A percentile compares a stretch with the other conserved stretches of the same genome.
phyloP scores from a whole-genome alignment of 192 early-diverging fungal genomes.

The Coemansia sp. region DNA sequence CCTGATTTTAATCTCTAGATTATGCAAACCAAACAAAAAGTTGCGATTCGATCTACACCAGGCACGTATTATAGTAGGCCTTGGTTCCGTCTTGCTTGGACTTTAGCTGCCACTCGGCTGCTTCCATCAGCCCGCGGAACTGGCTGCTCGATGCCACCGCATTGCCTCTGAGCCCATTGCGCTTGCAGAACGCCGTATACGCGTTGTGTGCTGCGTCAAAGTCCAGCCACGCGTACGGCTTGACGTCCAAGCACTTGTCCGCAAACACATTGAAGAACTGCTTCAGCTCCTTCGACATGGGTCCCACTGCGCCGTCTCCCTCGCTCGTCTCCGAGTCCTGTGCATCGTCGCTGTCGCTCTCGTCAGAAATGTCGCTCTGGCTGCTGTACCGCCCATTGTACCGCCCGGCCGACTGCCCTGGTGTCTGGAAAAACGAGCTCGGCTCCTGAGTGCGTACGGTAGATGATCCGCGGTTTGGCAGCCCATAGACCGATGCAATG shows the following conservation, averaged over 20 bases:
- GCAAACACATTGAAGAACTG: slow-evolving; percentile 51
- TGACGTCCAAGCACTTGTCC: slow-evolving; percentile 53
- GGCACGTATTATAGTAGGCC: slow-evolving; percentile 50
- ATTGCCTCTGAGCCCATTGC: slow-evolving; percentile 48
- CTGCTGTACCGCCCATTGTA: slow-evolving; percentile 19
- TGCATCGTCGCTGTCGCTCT: slow-evolving; percentile 11
- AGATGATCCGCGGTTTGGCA: slow-evolving; percentile 37
- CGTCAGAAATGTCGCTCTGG: slow-evolving; percentile 23
- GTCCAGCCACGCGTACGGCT: slow-evolving; percentile 53
- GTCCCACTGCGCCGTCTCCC: slow-evolving; percentile 3
- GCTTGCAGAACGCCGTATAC: slow-evolving; percentile 50
- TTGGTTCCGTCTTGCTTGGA: slow-evolving; percentile 39
- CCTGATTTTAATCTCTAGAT: not conserved
- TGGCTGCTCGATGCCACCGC: slow-evolving; percentile 38
- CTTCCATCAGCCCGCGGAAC: slow-evolving; percentile 51
- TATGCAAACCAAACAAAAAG: slow-evolving; percentile 4
- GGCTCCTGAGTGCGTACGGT: not conserved
- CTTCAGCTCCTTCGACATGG: slow-evolving; percentile 37
- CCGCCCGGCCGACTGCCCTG: slow-evolving; percentile 6
- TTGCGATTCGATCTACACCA: slow-evolving; percentile 18
- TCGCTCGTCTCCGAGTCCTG: slow-evolving; percentile 9
- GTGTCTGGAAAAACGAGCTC: slow-evolving; percentile 7
- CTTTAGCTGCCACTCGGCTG: slow-evolving; percentile 53
- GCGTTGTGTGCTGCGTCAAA: slow-evolving; percentile 32
- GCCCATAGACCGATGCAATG: slow-evolving; percentile 42